A percentile compares a stretch with the other conserved stretches of the same genome.
phyloP scores from a whole-genome alignment of 352 stramenopile species.

The Poterioochromonas sp. region DNA sequence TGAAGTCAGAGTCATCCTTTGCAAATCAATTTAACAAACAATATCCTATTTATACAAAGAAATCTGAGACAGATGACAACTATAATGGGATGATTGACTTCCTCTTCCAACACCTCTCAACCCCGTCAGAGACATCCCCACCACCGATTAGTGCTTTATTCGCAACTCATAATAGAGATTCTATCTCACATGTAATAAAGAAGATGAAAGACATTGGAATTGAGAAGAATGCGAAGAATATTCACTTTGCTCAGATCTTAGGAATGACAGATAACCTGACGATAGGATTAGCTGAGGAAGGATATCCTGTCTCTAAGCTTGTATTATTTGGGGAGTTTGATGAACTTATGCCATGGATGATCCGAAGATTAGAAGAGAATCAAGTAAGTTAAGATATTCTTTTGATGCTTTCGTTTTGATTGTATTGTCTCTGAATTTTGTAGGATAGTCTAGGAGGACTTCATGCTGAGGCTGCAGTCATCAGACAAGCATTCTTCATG shows the following conservation, averaged over 20 bases:
- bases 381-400: neutral
- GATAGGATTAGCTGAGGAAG: neutral
- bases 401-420: too few relatives aligned
- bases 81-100: neutral
- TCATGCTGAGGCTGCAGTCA: too few relatives aligned
- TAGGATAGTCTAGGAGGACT: too few relatives aligned
- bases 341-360: neutral
- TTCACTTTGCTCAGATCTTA: conserved; percentile 7
- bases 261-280: conserved; percentile 12
- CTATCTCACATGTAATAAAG: neutral
- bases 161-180: neutral
- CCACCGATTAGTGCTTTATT: neutral
- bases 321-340: neutral
- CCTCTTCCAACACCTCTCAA: neutral
- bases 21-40: neutral
- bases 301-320: neutral
- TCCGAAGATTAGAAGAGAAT: conserved; percentile 22
- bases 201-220: neutral
- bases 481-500: too few relatives aligned
- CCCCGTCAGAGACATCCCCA: too few relatives aligned
- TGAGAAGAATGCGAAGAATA: neutral
- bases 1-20: neutral
- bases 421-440: too few relatives aligned
- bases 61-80: neutral
- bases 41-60: neutral